A percentile compares a stretch with the other conserved stretches of the same genome.
phyloP scores from a whole-genome alignment of 305 asterid genomes.

The Petunia hybrid region DNA sequence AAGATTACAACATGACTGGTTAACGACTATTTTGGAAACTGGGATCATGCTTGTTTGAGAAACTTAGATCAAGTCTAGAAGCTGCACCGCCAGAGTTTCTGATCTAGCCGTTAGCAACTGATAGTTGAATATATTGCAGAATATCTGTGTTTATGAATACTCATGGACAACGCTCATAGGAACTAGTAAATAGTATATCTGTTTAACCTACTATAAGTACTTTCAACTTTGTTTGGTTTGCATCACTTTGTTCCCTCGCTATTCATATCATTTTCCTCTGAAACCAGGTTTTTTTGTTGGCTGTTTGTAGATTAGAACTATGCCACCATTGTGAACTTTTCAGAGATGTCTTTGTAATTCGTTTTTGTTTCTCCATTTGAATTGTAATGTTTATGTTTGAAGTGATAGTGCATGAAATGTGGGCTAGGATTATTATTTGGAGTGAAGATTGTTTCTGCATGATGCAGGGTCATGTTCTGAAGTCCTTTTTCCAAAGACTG shows the following conservation, averaged over 20 bases:
- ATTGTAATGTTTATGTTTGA: not conserved
- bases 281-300: not conserved
- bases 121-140: not conserved
- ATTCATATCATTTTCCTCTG: slow-evolving; percentile 1
- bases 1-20: slow-evolving; percentile 79
- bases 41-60: not conserved
- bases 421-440: not conserved
- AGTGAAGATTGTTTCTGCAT: slow-evolving; percentile 9
- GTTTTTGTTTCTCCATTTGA: slow-evolving; percentile 3
- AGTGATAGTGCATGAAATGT: not conserved
- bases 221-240: not conserved
- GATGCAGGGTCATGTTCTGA: slow-evolving; percentile 7
- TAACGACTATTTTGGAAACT: slow-evolving; percentile 38
- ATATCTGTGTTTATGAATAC: slow-evolving; percentile 17
- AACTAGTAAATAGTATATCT: slow-evolving; percentile 24
- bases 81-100: not conserved
- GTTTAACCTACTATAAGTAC: not conserved
- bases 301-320: not conserved
- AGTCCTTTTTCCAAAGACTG: not conserved
- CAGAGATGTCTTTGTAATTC: not conserved
- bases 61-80: slow-evolving; percentile 9
- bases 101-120: not conserved
- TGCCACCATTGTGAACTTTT: not conserved
- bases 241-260: not conserved
- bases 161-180: slow-evolving; percentile 22